Percentiles rank a stretch among this genome's conserved stretches.
Evolutionary conservation across 2,329 filamentous ascomycete species (phyloP).

Genomic region (Leptodontidium sp.): DNA sequence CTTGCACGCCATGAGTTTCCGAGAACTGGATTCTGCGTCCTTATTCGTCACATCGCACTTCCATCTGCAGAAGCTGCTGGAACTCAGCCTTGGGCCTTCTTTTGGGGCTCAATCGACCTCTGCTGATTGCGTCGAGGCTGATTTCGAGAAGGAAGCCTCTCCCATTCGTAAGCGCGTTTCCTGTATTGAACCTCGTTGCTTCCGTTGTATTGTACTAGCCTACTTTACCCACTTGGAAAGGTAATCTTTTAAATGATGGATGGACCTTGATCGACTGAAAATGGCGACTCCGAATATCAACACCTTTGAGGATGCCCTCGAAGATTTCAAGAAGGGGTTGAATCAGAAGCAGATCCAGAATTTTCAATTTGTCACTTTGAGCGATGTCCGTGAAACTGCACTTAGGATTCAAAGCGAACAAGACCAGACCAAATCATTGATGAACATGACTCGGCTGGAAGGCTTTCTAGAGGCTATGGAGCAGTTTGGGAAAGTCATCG

Average conservation of each 20-base stretch:
- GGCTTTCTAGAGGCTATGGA: constrained; percentile 49
- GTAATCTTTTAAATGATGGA: too few relatives aligned
- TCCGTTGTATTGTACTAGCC: too few relatives aligned
- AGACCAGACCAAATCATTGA: constrained; percentile 37
- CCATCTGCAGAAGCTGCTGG: too few relatives aligned
- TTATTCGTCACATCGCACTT: neutral
- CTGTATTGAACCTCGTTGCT: too few relatives aligned
- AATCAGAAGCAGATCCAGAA: constrained; percentile 27
- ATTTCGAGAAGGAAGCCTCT: too few relatives aligned
- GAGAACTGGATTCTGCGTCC: neutral
- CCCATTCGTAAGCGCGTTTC: too few relatives aligned
- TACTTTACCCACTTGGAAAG: too few relatives aligned
- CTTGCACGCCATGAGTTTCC: neutral
- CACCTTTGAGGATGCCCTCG: constrained; percentile 29
- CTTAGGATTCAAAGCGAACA: constrained; percentile 45
- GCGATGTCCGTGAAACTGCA: constrained; percentile 36
- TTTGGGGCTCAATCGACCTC: too few relatives aligned
- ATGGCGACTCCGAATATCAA: neutral
- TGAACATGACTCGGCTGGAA: constrained; percentile 45
- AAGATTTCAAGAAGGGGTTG: constrained; percentile 30
- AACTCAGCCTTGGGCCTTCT: too few relatives aligned
- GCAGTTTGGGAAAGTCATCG: constrained; percentile 49
- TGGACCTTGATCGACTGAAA: too few relatives aligned
- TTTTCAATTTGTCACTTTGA: constrained; percentile 36
- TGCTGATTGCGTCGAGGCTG: too few relatives aligned